Conservation (phyloP, 2,329 filamentous ascomycete species). For the Ascochyta viciae-villosae region DNA sequence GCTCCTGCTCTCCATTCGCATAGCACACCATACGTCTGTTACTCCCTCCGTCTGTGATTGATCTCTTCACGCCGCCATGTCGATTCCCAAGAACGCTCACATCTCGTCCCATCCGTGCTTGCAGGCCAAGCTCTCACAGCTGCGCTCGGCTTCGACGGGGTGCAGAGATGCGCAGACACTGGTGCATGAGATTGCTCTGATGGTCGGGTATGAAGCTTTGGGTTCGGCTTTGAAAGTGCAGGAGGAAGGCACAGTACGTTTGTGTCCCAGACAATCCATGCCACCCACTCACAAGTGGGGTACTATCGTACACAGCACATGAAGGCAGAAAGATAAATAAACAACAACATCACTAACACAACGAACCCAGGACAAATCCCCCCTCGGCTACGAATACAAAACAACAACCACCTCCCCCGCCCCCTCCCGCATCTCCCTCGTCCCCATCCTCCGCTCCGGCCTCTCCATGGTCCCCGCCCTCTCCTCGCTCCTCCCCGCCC, state of each 20-base stretch:
- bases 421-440: constrained; percentile 75
- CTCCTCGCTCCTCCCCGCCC: constrained; percentile 78
- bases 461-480: constrained; percentile 90
- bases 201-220: constrained; percentile 84
- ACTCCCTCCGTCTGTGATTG: background rate
- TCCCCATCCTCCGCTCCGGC: constrained; percentile 92
- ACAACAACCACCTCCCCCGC: constrained; percentile 68
- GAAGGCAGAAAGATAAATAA: no score
- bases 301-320: background rate
- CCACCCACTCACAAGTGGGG: background rate
- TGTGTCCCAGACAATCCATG: background rate
- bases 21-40: background rate
- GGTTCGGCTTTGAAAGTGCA: constrained; percentile 65
- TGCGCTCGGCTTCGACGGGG: constrained; percentile 75
- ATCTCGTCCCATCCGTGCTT: constrained; percentile 87
- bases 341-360: constrained; percentile 1
- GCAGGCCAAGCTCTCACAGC: constrained; percentile 85
- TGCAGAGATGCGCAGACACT: constrained; percentile 80
- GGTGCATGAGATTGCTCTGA: constrained; percentile 84
- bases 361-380: constrained; percentile 70
- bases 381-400: constrained; percentile 78
- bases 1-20: background rate
- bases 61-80: constrained; percentile 30
- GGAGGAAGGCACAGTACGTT: constrained; percentile 69
- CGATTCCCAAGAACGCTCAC: constrained; percentile 66